Base-by-base conservation (phyloP, 1,284 basidiomycete genomes). In the Fereydounia khargensis region DNA sequence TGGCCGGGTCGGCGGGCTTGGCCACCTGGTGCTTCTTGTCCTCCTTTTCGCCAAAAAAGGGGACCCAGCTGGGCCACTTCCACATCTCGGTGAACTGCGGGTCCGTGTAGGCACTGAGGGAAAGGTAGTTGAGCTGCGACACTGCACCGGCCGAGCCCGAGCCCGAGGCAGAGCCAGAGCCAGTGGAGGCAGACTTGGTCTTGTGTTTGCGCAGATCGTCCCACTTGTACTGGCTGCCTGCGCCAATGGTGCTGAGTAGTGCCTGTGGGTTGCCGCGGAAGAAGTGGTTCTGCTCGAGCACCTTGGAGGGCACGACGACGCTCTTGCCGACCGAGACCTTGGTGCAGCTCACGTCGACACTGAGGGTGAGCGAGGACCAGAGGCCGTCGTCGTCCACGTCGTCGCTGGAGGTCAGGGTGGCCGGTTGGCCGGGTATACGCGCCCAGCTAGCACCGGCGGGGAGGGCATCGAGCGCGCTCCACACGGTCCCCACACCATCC, bases 31-130 rank as follows among this genome's bases (percentile, higher is more conserved):
- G 8, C 30, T 48, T 48, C 8, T 56, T 52, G 34, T 53, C 54
- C 24, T 55, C 30, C 49, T 54, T 43, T 8, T 54, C 35, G 30
- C 42, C 33, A 3, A 44, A 46, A 50, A 57, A 70, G 0, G 67
- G 67, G 40, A 70, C 50, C 65, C 67, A 70, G 28, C 50, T 56
- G 8, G 67, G 67, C 67, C 67, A 70, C 14, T 54, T 52, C 53
- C 53, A 56, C 28, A 42, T 32, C 39, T 57, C 22, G 19, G 53
- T 40, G 36, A 66, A 48, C 16, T 36, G 32, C 2, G 58, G 56
- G 18, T 60, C 49, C 18, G 49, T 63, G 39, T 58, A 63, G 2
- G 53, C 51, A 1, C 44, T 52, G 14, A 61, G 40, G 20, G 41
- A 42, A 7, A 56, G 49, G 37, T 56, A 57, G 49, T 43, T 52